Evolutionary conservation across 2,329 filamentous ascomycete species (phyloP), one percentile per base, ranked within the genome.

Genomic region (Paraphaeosphaeria sporulosa): DNA sequence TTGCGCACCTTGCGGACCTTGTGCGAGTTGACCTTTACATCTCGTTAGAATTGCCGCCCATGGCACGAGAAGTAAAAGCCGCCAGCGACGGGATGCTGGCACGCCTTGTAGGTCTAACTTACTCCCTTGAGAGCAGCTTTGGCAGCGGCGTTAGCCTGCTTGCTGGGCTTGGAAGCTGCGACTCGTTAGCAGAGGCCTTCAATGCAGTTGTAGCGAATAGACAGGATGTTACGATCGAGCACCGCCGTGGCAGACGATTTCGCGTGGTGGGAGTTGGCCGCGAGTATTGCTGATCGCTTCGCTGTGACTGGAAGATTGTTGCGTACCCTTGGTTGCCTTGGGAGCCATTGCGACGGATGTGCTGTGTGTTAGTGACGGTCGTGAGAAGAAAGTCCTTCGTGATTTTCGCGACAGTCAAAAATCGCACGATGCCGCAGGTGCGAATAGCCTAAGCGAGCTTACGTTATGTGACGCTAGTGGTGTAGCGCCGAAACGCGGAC

Each of bases 71-170:
- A 79, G 69, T 76, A 81, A 77, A 82, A 79, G 80, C 79, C 78
- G 81, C 83, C 81, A 84, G 82, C 80, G 78, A 81, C 80, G 77
- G 70, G 76, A 73, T 80, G 81, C 78, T 83, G 81, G 81, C 78
- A 83, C 78, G 78, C 76, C 76, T 80, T 76, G 70, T 73, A 76
- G 77, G 74, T 74, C 73, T 62, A 70, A 68, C 92, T 86, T 93
- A 96, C 93, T 83, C 94, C 94, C 86, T 93, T 93, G 77, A 98
- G 90, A 79, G 93, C 91, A 82, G 95, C 92, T 89, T 99, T 98
- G 77, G 95, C 92, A 81, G 95, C 95, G 80, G 90, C 89, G 78
- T 89, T 90, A 84, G 95, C 95, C 89, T 96, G 90, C 75, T 82
- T 82, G 76, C 81, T 76, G 70, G 80, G 78, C 87, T 94, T 94